Evolutionary conservation across 1,284 basidiomycete species (phyloP).

Genomic region (Apiotrichum sp.): DNA sequence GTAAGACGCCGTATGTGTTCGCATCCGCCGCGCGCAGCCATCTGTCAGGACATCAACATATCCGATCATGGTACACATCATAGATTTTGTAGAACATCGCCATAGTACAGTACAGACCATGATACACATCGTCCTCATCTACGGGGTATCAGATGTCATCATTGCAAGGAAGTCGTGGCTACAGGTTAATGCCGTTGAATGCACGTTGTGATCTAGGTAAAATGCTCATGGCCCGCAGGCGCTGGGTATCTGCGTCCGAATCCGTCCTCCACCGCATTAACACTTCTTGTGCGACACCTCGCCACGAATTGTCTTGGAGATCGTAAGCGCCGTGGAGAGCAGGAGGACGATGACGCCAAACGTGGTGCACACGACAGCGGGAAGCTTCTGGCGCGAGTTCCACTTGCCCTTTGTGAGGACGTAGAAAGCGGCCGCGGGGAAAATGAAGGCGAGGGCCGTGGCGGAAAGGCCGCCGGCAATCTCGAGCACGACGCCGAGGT

Average conservation of each 20-base stretch:
- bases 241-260: too few species aligned
- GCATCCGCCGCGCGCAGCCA: too few species aligned
- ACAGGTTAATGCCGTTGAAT: not conserved
- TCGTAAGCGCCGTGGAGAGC: conserved; percentile 66
- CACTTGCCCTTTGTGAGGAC: conserved; percentile 61
- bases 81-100: too few species aligned
- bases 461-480: conserved; percentile 93
- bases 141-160: not conserved
- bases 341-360: conserved; percentile 78
- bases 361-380: conserved; percentile 62
- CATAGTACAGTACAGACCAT: too few species aligned
- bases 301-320: conserved; percentile 67
- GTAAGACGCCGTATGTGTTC: too few species aligned
- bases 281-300: conserved; percentile 52
- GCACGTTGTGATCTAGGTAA: not conserved
- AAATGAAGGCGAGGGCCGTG: conserved; percentile 89
- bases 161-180: not conserved
- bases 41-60: too few species aligned
- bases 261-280: not conserved
- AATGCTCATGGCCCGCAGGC: too few species aligned
- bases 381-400: conserved; percentile 63
- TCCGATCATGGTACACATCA: too few species aligned
- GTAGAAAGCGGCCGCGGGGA: conserved; percentile 80
- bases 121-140: too few species aligned
- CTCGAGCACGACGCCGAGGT: conserved; percentile 94